Conservation (phyloP, 2,329 filamentous ascomycete species). For the Colletotrichum scovillei region DNA sequence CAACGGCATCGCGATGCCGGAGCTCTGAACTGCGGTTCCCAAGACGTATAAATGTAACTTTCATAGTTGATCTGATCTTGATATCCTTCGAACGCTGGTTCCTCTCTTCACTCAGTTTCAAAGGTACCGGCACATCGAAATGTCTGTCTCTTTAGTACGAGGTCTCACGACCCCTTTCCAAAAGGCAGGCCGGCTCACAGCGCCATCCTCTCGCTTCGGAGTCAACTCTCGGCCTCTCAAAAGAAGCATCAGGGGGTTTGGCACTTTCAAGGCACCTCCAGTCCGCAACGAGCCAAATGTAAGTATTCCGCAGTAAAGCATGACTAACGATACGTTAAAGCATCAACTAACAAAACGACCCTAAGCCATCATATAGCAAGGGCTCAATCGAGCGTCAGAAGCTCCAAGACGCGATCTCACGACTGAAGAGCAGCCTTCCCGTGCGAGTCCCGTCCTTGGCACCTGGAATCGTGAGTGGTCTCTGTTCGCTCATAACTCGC, state of each 20-base stretch:
- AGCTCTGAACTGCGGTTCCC: no score
- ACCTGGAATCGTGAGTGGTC: constrained; percentile 76
- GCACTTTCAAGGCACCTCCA: constrained; percentile 87
- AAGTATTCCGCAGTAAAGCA: constrained; percentile 50
- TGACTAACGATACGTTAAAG: not conserved
- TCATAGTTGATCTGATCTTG: no score
- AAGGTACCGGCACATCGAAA: no score
- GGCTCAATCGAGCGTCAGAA: constrained; percentile 82
- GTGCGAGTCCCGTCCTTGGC: constrained; percentile 84
- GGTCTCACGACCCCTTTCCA: no score
- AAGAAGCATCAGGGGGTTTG: constrained; percentile 56
- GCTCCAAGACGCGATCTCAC: constrained; percentile 78
- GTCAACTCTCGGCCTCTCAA: no score
- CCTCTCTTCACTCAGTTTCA: no score
- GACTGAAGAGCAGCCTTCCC: constrained; percentile 74
- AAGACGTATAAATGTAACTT: no score
- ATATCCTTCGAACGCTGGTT: no score
- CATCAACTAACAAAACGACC: constrained; percentile 47
- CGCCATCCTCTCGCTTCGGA: no score
- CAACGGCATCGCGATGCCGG: no score
- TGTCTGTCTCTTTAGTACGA: no score
- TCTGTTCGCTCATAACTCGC: not conserved
- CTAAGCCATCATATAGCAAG: constrained; percentile 88
- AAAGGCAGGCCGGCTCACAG: no score
- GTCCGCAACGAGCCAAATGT: constrained; percentile 97